Percentiles rank a stretch among this genome's conserved stretches.
Conservation (phyloP, 306 rosid species). For the Geum urbanum region DNA sequence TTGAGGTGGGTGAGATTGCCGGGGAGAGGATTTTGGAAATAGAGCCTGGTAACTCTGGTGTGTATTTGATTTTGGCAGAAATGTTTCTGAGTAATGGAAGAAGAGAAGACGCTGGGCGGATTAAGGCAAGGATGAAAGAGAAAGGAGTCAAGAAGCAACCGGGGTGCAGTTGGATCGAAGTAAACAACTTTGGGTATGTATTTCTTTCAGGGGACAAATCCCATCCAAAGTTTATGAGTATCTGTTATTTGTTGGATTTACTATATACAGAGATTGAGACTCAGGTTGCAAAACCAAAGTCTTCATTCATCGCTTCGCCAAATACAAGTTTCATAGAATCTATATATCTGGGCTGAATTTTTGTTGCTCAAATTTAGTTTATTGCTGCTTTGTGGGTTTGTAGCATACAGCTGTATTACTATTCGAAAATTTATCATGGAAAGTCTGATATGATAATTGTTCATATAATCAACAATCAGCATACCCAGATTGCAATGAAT, state of each 20-base stretch:
- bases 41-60: slow-evolving; percentile 50
- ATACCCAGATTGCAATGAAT: not conserved
- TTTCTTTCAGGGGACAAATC: slow-evolving; percentile 53
- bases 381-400: not conserved
- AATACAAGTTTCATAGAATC: slow-evolving; percentile 12
- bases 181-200: slow-evolving; percentile 30
- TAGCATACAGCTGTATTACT: no score
- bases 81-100: slow-evolving; percentile 32
- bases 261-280: slow-evolving; percentile 34
- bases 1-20: slow-evolving; percentile 36
- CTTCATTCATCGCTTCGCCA: slow-evolving; percentile 16
- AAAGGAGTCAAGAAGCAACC: slow-evolving; percentile 57
- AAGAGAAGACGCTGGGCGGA: slow-evolving; percentile 36
- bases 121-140: slow-evolving; percentile 42
- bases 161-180: slow-evolving; percentile 55
- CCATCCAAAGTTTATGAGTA: slow-evolving; percentile 28
- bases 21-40: slow-evolving; percentile 40
- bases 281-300: slow-evolving; percentile 16
- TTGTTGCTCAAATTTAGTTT: not conserved
- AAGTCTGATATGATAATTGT: not conserved
- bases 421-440: no score
- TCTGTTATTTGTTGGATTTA: slow-evolving; percentile 27
- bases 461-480: not conserved
- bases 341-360: not conserved
- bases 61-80: slow-evolving; percentile 48